Base-by-base conservation (phyloP, 2,329 filamentous ascomycete species). In the Coniochaeta sp. region DNA sequence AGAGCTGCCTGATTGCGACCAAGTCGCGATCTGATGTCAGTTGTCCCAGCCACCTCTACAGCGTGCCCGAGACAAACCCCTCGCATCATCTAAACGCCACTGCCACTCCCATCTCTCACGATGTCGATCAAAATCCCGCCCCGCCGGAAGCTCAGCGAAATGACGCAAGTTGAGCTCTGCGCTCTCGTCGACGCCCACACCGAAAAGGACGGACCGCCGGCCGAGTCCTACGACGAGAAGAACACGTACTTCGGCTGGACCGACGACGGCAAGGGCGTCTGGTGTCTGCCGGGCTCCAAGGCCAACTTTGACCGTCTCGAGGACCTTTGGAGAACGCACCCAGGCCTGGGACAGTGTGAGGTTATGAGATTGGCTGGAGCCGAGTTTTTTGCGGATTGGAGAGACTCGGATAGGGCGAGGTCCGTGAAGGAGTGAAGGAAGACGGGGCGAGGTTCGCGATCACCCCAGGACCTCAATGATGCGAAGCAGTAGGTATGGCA, bases 1-100 rank as follows among this genome's bases (percentile, higher is more conserved):
- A 60, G 54, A 28, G 42, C 52, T 60, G 34, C 59, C 59, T 28
- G 28, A 60, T 60, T 60, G 7, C 9, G 54, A 36, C 28, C 24
- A 55, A 56, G 58, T 59, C 58, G 44, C 58, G 58, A 59, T 24
- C 47, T 14, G 22, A n/a, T n/a, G 26, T 52, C 26, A 22, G 17
- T n/a, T n/a, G n/a, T n/a, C n/a, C n/a, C n/a, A n/a, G n/a, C n/a
- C n/a, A n/a, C 8, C 42, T 47, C 42, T 26, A 22, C 17, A 47
- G 24, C 42, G 10, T 26, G n/a, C 24, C 42, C 42, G 24, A 47
- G 42, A 47, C 42, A 47, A 47, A 12, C 3, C 36, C 8, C n/a
- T 26, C n/a, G 24, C 16, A 47, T 47, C 42, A 19, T 47, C 19
- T 26, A 47, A 47, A 47, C 42, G 24, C 24, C 42, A 36, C 17